A percentile compares a stretch with the other conserved stretches of the same genome.
Conservation (phyloP, 2,329 filamentous ascomycete genomes). For the Talaromyces sp. region DNA sequence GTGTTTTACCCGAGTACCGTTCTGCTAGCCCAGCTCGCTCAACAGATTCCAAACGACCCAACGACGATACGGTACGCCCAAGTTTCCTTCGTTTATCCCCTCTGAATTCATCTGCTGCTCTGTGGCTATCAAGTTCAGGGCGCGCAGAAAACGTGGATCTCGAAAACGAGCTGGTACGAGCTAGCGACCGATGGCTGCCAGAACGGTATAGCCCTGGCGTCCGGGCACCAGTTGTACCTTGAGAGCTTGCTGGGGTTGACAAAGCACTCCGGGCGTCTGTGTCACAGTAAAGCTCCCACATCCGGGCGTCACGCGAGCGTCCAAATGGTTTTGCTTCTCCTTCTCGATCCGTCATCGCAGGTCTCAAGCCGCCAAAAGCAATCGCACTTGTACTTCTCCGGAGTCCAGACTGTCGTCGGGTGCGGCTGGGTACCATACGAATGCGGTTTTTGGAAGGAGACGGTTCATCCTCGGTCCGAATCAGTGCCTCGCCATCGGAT, state of each 20-base stretch:
- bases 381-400: conserved; percentile 69
- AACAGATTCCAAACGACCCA: conserved; percentile 55
- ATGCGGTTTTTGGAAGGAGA: conserved; percentile 56
- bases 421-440: conserved; percentile 43
- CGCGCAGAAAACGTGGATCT: conserved; percentile 44
- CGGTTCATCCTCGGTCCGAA: conserved; percentile 66
- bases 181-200: conserved; percentile 47
- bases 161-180: conserved; percentile 47
- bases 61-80: conserved; percentile 56
- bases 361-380: conserved; percentile 52
- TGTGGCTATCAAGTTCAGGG: conserved; percentile 44
- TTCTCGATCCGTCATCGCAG: conserved; percentile 33
- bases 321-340: conserved; percentile 53
- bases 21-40: conserved; percentile 14
- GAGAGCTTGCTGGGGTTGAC: conserved; percentile 74
- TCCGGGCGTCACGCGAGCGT: conserved; percentile 78
- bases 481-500: conserved; percentile 83
- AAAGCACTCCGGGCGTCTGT: conserved; percentile 72
- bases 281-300: conserved; percentile 89
- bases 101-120: conserved; percentile 42
- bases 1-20: conserved; percentile 5
- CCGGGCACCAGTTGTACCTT: conserved; percentile 58
- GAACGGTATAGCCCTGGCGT: conserved; percentile 71
- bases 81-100: conserved; percentile 59
- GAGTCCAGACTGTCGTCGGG: conserved; percentile 50